Percentiles rank a stretch among this genome's conserved stretches.
These are phyloP conservation scores for Multifurca ochricompacta DNA, from an alignment of 768 basidiomycete genomes.

Conservation along the genomic window DNA sequence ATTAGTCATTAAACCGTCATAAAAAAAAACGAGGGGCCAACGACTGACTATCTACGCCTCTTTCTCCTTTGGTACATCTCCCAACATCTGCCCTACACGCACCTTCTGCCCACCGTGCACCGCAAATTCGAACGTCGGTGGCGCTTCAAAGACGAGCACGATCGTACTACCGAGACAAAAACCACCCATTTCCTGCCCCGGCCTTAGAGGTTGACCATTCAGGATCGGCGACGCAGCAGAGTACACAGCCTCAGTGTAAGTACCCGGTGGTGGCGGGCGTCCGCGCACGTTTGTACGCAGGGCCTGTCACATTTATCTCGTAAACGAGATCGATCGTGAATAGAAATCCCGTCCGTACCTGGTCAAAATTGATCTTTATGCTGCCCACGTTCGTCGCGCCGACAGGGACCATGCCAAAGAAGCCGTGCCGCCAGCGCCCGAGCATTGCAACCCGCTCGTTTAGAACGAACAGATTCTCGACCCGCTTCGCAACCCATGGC, in stretches of 20 bases:
- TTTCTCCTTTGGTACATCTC: constrained; percentile 40
- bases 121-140: constrained; percentile 68
- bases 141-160: constrained; percentile 95
- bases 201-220: constrained; percentile 76
- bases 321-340: background rate
- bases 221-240: constrained; percentile 74
- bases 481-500: constrained; percentile 88
- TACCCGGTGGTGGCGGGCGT: constrained; percentile 65
- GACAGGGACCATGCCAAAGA: constrained; percentile 96
- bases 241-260: constrained; percentile 90
- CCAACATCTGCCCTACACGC: constrained; percentile 77
- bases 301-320: constrained; percentile 39
- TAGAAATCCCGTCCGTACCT: constrained; percentile 37
- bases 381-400: constrained; percentile 98
- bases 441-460: constrained; percentile 96
- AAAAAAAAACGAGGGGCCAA: no score
- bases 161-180: constrained; percentile 94
- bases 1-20: background rate
- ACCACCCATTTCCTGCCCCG: constrained; percentile 96
- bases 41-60: constrained; percentile 1
- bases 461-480: constrained; percentile 92
- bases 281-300: constrained; percentile 86
- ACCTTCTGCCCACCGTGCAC: constrained; percentile 77
- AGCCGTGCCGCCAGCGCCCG: constrained; percentile 91
- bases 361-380: constrained; percentile 94